A percentile compares a stretch with the other conserved stretches of the same genome.
phyloP scores from a whole-genome alignment of 495 filamentous ascomycete species.

The Aspergillus conjunctus region DNA sequence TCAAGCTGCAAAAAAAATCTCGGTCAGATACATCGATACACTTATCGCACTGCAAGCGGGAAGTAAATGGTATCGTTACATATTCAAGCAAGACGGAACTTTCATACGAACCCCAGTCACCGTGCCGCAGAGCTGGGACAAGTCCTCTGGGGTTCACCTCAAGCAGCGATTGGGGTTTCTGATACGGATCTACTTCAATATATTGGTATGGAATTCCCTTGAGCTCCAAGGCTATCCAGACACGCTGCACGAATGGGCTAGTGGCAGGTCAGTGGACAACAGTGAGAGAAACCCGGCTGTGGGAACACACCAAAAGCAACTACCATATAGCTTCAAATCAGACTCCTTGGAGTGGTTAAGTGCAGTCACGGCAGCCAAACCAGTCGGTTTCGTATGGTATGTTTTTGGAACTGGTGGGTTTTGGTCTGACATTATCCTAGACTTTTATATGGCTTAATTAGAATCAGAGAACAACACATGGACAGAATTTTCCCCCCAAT shows the following conservation, averaged over 20 bases:
- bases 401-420: slow-evolving; percentile 60
- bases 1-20: slow-evolving; percentile 60
- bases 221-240: slow-evolving; percentile 93
- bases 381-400: slow-evolving; percentile 83
- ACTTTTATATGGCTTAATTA: slow-evolving; percentile 22
- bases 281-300: neutral
- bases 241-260: slow-evolving; percentile 84
- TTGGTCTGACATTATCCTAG: slow-evolving; percentile 48
- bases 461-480: slow-evolving; percentile 11
- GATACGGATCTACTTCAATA: slow-evolving; percentile 86
- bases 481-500: neutral
- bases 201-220: slow-evolving; percentile 88
- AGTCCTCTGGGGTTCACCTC: slow-evolving; percentile 88
- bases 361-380: slow-evolving; percentile 72
- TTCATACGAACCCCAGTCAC: slow-evolving; percentile 86
- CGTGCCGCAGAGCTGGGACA: slow-evolving; percentile 81
- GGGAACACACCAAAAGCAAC: slow-evolving; percentile 82
- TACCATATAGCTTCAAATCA: slow-evolving; percentile 81
- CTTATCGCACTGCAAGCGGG: no score
- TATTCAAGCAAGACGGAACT: slow-evolving; percentile 91
- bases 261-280: slow-evolving; percentile 24
- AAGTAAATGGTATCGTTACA: slow-evolving; percentile 42
- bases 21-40: neutral
- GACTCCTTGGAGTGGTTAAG: slow-evolving; percentile 68
- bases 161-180: slow-evolving; percentile 74